Evolutionary conservation across 2,329 filamentous ascomycete genomes (phyloP).

Genomic region (Cercospora sojina): DNA sequence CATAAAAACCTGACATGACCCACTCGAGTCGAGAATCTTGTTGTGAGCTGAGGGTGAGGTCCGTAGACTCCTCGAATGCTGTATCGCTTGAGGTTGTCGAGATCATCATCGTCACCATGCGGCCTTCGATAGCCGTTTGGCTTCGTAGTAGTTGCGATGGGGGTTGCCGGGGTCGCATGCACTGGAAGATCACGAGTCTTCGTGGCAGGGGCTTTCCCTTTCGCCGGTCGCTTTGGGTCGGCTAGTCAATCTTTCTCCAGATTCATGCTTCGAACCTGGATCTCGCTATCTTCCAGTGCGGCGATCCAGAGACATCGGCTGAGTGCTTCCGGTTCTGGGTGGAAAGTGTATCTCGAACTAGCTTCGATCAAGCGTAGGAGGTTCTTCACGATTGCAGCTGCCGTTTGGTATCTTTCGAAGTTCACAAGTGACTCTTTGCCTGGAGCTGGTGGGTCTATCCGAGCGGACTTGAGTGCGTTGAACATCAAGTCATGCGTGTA

Average conservation of each 20-base stretch:
- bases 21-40: conserved; percentile 7
- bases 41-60: conserved; percentile 3
- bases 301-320: conserved; percentile 85
- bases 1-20: conserved; percentile 10
- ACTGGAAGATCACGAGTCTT: conserved; percentile 3
- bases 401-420: conserved; percentile 76
- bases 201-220: neutral
- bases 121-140: neutral
- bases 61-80: conserved; percentile 4
- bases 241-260: conserved; percentile 30
- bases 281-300: conserved; percentile 72
- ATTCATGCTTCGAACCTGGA: conserved; percentile 43
- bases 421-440: conserved; percentile 69
- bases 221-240: neutral
- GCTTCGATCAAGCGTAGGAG: conserved; percentile 75
- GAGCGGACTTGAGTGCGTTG: conserved; percentile 74
- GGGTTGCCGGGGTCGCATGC: neutral
- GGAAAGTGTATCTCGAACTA: conserved; percentile 71
- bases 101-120: neutral
- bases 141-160: neutral
- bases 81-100: conserved; percentile 3
- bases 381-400: conserved; percentile 76
- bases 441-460: conserved; percentile 55
- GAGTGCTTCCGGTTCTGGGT: conserved; percentile 72
- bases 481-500: conserved; percentile 83